These are phyloP conservation scores for Lactarius akahatsu DNA, from an alignment of 768 basidiomycete genomes.

Conservation along the genomic window DNA sequence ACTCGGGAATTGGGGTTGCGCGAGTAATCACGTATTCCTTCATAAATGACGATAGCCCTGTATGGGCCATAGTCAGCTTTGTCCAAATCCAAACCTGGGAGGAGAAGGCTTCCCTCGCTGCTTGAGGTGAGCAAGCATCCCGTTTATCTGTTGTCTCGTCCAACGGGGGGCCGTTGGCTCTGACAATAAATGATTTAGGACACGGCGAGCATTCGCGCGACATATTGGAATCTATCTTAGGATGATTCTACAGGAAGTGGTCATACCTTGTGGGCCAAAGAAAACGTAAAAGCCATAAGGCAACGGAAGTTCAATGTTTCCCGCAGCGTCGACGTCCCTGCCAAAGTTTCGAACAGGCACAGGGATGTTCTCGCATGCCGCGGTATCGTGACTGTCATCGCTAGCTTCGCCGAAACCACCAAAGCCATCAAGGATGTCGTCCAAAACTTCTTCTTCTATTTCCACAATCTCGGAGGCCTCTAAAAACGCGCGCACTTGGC, in stretches of 20 bases:
- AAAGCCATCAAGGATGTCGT: conserved; percentile 59
- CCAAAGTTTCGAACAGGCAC: conserved; percentile 24
- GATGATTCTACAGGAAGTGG: neutral
- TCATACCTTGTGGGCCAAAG: conserved; percentile 22
- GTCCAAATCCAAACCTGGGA: neutral
- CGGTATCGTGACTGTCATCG: conserved; percentile 7
- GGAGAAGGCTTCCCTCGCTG: conserved; percentile 51
- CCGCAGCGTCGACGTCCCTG: conserved; percentile 1
- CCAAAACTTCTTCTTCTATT: conserved; percentile 59
- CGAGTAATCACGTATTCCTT: conserved; percentile 64
- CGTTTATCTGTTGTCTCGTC: conserved; percentile 59
- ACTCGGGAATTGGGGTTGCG: conserved; percentile 56
- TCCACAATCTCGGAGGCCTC: conserved; percentile 71
- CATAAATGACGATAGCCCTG: conserved; percentile 73
- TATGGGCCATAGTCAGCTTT: conserved; percentile 9
- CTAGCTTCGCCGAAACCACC: conserved; percentile 32
- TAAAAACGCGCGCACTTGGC: conserved; percentile 60
- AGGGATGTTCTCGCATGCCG: conserved; percentile 33
- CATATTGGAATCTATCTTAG: neutral
- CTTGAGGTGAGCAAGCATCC: conserved; percentile 67
- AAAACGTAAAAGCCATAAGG: conserved; percentile 23
- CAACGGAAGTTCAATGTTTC: conserved; percentile 12
- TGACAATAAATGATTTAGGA: neutral
- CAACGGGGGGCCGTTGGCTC: conserved; percentile 43
- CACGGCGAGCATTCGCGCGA: neutral